Evolutionary conservation across 306 rosid species (phyloP), one percentile per base, ranked within the genome.

Genomic region (Cucumis hystrix): DNA sequence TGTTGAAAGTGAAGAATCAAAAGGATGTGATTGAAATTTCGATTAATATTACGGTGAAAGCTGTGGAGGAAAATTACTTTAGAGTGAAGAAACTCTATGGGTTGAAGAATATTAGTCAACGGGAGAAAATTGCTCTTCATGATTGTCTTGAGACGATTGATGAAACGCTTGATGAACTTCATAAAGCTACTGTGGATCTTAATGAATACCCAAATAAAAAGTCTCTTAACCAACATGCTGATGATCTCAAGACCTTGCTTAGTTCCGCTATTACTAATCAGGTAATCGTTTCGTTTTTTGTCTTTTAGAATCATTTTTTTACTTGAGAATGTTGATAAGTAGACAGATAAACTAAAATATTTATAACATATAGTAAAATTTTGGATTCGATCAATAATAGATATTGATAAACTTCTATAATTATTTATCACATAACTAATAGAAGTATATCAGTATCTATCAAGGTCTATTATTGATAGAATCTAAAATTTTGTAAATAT

Each of bases 211-310:
- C 96, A 0, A 81, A 59, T 51, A 84, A 85, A 47, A 93, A 88
- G 52, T 69, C 93, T 0, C 55, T 93, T 11, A 52, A 49, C 43
- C 84, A 84, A 7, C 93, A 89, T 21, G 97, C 93, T 0, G 92
- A 90, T 10, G 97, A 95, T 45, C 88, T 95, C 2, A 89, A 88
- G 68, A 95, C 96, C 0, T 70, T 92, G 1, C 79, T 95, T 6
- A 92, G 97, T 54, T 73, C 97, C 30, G 89, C 98, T 61, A 90
- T 95, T 7, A 95, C 98, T 11, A 88, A 94, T 80, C 98, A 72
- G 73, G 72, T 39, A 39, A 39, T 0, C 8, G 0, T 39, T 39
- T 39, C 8, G 0, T 39, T 39, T 39, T 39, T 39, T 39, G 1
- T 39, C 6, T 39, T 39, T 6, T 2, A 30, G 0, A 30, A 30